Evolutionary conservation across 371 early-diverging fungal species (phyloP).

Genomic region (Mortierella sp.): DNA sequence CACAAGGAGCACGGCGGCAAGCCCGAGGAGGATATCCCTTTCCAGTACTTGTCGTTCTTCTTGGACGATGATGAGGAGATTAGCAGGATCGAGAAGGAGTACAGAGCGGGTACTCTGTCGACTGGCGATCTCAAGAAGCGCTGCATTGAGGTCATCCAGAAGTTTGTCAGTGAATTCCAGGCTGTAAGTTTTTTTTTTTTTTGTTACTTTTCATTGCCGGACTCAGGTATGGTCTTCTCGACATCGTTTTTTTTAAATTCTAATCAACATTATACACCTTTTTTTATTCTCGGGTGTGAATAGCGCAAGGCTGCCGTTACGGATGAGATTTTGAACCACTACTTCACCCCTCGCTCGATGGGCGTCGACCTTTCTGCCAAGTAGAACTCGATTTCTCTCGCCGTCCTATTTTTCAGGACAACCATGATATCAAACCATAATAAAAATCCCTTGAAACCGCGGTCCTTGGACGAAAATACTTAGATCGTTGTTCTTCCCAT

Average conservation of each 20-base stretch:
- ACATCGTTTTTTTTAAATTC: not conserved
- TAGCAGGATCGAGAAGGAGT: conserved; percentile 77
- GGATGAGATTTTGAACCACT: conserved; percentile 73
- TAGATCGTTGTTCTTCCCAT: not conserved
- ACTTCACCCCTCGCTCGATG: conserved; percentile 65
- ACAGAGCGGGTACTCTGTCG: conserved; percentile 91
- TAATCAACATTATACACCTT: not conserved
- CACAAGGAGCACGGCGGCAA: conserved; percentile 95
- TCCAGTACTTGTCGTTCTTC: conserved; percentile 98
- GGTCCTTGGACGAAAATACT: no score
- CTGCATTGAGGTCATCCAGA: conserved; percentile 92
- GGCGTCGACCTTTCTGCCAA: conserved; percentile 40
- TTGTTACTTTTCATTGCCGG: not conserved
- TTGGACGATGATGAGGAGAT: conserved; percentile 97
- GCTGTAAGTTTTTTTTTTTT: conserved; percentile 53
- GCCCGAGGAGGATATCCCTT: conserved; percentile 98
- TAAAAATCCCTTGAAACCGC: not conserved
- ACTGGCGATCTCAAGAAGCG: conserved; percentile 95
- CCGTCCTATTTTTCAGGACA: not conserved
- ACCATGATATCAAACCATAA: not conserved
- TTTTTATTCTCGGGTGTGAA: not conserved
- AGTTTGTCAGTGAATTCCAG: conserved; percentile 93
- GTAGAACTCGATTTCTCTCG: conserved; percentile 16
- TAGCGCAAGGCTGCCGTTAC: conserved; percentile 76
- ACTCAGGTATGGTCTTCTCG: not conserved